These are phyloP conservation scores for Phytophthora uliginosa DNA, from an alignment of 352 stramenopile species.

Conservation along the genomic window DNA sequence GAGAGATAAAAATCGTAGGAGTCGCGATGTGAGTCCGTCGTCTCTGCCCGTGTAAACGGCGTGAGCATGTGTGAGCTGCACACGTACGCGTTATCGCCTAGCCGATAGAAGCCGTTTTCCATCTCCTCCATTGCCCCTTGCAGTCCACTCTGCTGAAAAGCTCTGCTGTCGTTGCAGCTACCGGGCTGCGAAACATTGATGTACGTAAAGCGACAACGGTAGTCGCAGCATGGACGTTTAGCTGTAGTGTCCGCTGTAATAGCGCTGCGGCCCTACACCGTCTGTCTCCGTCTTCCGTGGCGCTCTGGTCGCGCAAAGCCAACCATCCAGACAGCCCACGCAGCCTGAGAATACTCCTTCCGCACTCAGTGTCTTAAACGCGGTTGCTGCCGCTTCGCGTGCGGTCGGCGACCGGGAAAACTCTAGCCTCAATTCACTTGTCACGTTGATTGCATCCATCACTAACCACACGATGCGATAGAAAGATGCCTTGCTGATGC, in stretches of 20 bases:
- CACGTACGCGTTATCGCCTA: background rate
- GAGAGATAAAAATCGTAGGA: conserved; percentile 6
- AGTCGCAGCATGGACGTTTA: conserved; percentile 8
- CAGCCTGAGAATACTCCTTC: conserved; percentile 9
- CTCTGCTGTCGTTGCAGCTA: conserved; percentile 11
- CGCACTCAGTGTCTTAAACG: conserved; percentile 1
- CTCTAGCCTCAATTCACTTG: background rate
- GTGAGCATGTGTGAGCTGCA: background rate
- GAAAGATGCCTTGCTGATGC: conserved; percentile 8
- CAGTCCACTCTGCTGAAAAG: conserved; percentile 4
- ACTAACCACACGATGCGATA: conserved; percentile 11
- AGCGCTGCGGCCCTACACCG: background rate
- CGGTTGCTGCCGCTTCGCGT: background rate
- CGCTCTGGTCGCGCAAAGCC: background rate
- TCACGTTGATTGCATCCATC: background rate
- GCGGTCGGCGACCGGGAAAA: background rate
- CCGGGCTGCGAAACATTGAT: conserved; percentile 4
- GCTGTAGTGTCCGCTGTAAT: conserved; percentile 4
- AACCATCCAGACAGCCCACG: conserved; percentile 6
- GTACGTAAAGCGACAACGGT: conserved; percentile 4
- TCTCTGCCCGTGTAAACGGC: background rate
- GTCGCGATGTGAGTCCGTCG: background rate
- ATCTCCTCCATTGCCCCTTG: background rate
- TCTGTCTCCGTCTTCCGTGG: conserved; percentile 1
- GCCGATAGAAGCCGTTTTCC: background rate